Evolutionary conservation across 108 stramenopile species (phyloP).

Genomic region (Skeletonema menzelii): DNA sequence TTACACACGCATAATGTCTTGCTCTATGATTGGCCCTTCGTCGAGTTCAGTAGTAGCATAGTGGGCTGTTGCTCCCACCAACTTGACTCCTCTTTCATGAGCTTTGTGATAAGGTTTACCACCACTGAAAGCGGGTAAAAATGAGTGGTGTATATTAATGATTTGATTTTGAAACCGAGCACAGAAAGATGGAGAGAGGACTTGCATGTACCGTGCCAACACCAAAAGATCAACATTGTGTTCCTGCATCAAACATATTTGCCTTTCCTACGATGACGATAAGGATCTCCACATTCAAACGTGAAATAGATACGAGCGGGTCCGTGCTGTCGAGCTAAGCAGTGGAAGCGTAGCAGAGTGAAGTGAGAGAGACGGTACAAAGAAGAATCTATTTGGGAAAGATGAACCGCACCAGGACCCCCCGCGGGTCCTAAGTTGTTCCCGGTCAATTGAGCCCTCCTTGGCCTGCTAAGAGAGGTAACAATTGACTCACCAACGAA

Average conservation of each 20-base stretch:
- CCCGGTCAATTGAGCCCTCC: too few species aligned
- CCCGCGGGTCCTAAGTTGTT: too few species aligned
- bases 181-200: conserved; percentile 69
- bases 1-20: conserved; percentile 54
- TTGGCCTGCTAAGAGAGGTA: too few species aligned
- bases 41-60: conserved; percentile 79
- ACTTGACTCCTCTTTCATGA: conserved; percentile 84
- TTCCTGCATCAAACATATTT: conserved; percentile 61
- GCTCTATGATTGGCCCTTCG: conserved; percentile 87
- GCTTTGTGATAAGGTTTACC: conserved; percentile 74
- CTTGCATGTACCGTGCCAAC: conserved; percentile 89
- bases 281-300: conserved; percentile 37
- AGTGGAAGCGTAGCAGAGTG: neutral
- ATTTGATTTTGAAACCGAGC: conserved; percentile 59
- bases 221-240: conserved; percentile 73
- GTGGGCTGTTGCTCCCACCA: conserved; percentile 87
- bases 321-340: neutral
- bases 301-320: conserved; percentile 4
- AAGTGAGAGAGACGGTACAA: neutral
- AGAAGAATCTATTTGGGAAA: conserved; percentile 40
- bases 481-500: too few species aligned
- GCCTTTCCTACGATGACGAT: conserved; percentile 53
- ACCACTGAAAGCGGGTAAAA: conserved; percentile 85
- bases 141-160: conserved; percentile 91
- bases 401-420: too few species aligned